Conservation (phyloP, 352 stramenopile species). For the Globisporangium middletonii region DNA sequence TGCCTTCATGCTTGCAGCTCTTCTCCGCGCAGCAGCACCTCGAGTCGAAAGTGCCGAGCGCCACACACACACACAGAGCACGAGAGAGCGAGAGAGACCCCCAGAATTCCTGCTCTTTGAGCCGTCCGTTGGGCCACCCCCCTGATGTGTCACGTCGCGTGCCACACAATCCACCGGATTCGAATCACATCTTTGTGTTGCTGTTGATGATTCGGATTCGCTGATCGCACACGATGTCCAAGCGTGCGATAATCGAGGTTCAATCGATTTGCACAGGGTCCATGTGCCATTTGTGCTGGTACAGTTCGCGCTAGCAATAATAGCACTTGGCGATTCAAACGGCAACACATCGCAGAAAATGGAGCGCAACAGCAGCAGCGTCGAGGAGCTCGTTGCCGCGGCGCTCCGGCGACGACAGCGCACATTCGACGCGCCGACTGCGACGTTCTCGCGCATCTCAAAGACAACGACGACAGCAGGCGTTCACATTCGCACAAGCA, state of each 20-base stretch:
- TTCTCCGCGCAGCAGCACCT: not conserved
- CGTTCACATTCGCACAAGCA: not conserved
- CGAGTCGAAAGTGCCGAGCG: conserved; percentile 10
- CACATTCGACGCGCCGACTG: too few relatives aligned
- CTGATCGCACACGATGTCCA: not conserved
- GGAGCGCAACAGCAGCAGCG: too few relatives aligned
- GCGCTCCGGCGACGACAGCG: too few relatives aligned
- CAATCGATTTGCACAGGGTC: not conserved
- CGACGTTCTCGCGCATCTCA: too few relatives aligned
- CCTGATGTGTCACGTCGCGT: not conserved
- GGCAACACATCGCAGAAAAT: too few relatives aligned
- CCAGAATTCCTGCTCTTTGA: conserved; percentile 10
- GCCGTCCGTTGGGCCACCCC: conserved; percentile 5
- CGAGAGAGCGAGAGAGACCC: conserved; percentile 3
- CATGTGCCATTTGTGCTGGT: not conserved
- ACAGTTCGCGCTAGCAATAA: too few relatives aligned
- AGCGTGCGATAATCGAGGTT: not conserved
- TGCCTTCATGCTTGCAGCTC: conserved; percentile 8
- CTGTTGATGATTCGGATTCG: not conserved
- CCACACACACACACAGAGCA: conserved; percentile 12
- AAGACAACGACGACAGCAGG: too few relatives aligned
- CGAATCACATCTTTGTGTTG: not conserved
- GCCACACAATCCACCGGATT: not conserved
- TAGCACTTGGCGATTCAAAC: too few relatives aligned
- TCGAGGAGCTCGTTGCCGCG: too few relatives aligned